These are phyloP conservation scores for Candida sanyaensis DNA, from an alignment of 1,139 yeast genomes.

Conservation along the genomic window DNA sequence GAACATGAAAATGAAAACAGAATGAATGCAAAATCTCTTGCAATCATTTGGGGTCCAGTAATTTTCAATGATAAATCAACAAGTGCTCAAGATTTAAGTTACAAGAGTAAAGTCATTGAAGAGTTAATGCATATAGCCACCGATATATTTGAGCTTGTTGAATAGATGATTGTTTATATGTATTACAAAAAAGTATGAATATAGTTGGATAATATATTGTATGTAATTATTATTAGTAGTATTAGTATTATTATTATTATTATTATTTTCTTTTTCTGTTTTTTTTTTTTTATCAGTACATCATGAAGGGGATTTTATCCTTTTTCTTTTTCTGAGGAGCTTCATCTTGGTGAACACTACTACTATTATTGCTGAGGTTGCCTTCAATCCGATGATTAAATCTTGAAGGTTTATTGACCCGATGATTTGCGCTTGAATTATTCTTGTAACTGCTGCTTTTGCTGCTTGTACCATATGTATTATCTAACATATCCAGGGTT, in stretches of 20 bases:
- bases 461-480: slow-evolving; percentile 1
- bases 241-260: no score
- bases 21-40: slow-evolving; percentile 78
- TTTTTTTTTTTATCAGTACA: slow-evolving; percentile 15
- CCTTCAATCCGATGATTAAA: slow-evolving; percentile 23
- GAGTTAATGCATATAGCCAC: slow-evolving; percentile 82
- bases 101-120: slow-evolving; percentile 80
- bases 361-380: background rate
- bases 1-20: slow-evolving; percentile 64
- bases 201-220: background rate
- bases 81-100: slow-evolving; percentile 76
- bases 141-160: slow-evolving; percentile 79
- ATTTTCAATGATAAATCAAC: slow-evolving; percentile 64
- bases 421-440: slow-evolving; percentile 15
- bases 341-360: background rate
- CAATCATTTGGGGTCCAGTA: slow-evolving; percentile 95
- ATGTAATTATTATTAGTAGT: background rate
- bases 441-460: slow-evolving; percentile 3
- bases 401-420: slow-evolving; percentile 33
- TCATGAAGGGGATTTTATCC: slow-evolving; percentile 17
- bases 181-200: background rate
- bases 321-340: slow-evolving; percentile 10
- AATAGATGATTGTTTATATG: slow-evolving; percentile 16
- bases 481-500: background rate
- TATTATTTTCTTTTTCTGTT: no score